Evolutionary conservation across 148 eudicot genomes (phyloP).

Genomic region (Pharnaceum exiguum): DNA sequence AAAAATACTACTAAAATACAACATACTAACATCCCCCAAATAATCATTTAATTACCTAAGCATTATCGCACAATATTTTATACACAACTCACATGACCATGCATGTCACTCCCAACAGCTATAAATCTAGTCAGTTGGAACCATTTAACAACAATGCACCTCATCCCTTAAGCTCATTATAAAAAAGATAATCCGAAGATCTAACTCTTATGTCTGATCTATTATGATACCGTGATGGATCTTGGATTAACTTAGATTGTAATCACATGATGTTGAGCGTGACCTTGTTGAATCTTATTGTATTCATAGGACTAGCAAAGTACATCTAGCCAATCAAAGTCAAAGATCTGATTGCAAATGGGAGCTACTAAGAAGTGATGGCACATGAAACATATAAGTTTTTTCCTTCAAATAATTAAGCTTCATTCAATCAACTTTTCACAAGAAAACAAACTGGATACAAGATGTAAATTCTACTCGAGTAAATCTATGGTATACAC

Average conservation of each 20-base stretch:
- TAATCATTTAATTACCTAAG: not conserved
- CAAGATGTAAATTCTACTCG: no score
- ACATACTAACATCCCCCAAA: not conserved
- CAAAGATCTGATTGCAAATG: slow-evolving; percentile 5
- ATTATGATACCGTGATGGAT: slow-evolving; percentile 1
- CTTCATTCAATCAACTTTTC: no score
- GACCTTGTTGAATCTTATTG: not conserved
- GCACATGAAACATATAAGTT: not conserved
- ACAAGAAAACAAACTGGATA: no score
- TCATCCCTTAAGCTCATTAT: not conserved
- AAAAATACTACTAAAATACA: no score
- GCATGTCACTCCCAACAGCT: slow-evolving; percentile 12
- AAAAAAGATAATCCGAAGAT: not conserved
- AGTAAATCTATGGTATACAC: no score
- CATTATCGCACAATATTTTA: not conserved
- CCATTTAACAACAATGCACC: slow-evolving; percentile 13
- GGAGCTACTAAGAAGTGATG: not conserved
- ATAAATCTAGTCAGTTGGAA: slow-evolving; percentile 12
- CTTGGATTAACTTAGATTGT: slow-evolving; percentile 6
- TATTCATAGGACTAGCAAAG: no score
- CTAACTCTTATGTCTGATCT: slow-evolving; percentile 2
- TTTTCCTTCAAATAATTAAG: not conserved
- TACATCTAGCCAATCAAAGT: not conserved
- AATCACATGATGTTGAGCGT: slow-evolving; percentile 9
- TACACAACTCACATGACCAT: slow-evolving; percentile 18